These are phyloP conservation scores for Fusarium abutilonis DNA, from an alignment of 2,329 filamentous ascomycete genomes.

Conservation along the genomic window DNA sequence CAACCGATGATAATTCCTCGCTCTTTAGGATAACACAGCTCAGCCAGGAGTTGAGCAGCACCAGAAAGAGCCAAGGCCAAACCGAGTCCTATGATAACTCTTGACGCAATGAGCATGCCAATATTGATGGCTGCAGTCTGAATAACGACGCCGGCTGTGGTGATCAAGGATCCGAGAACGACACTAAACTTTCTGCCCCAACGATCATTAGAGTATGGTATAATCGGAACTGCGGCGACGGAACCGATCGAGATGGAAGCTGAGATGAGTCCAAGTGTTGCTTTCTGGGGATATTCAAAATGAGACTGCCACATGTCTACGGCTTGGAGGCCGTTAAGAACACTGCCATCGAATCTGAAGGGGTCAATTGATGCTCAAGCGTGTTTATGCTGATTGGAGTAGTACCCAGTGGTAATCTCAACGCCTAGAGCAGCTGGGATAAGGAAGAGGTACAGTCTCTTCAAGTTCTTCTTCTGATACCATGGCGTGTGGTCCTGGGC, in stretches of 20 bases:
- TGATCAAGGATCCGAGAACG: constrained; percentile 15
- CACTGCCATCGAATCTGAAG: neutral
- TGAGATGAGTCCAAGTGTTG: constrained; percentile 22
- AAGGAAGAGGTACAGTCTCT: constrained; percentile 1
- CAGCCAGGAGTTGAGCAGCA: constrained; percentile 13
- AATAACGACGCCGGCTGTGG: constrained; percentile 15
- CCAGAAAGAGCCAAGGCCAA: constrained; percentile 16
- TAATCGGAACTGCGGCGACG: constrained; percentile 22
- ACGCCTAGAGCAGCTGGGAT: constrained; percentile 2
- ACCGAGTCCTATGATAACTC: constrained; percentile 23
- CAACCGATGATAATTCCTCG: constrained; percentile 6
- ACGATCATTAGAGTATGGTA: constrained; percentile 27
- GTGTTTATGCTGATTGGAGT: no score
- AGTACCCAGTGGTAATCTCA: constrained; percentile 6
- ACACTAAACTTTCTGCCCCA: constrained; percentile 25
- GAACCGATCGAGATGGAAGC: constrained; percentile 31
- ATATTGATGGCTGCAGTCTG: constrained; percentile 27
- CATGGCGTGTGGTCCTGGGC: constrained; percentile 5
- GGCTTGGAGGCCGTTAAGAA: constrained; percentile 25
- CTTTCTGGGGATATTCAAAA: constrained; percentile 22
- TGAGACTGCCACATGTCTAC: constrained; percentile 28
- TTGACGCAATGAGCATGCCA: constrained; percentile 27
- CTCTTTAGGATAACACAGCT: constrained; percentile 14
- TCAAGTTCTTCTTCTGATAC: constrained; percentile 8
- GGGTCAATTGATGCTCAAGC: no score